These are phyloP conservation scores for Aspergillus proliferans DNA, from an alignment of 2,329 filamentous ascomycete genomes.

Conservation along the genomic window DNA sequence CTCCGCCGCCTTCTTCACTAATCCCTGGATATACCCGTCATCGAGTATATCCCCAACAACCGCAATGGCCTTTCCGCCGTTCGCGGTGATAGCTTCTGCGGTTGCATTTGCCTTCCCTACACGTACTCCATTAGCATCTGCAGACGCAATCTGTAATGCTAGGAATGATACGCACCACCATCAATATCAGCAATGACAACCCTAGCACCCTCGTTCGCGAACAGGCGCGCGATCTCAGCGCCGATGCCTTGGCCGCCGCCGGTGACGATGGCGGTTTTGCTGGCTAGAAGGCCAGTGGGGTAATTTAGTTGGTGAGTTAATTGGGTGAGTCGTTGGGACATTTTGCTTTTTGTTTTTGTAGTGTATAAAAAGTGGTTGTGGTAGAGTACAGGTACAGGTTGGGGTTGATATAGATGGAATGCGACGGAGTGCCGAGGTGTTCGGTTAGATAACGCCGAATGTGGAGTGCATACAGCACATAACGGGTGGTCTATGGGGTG, in stretches of 20 bases:
- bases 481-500: too few species aligned
- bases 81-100: slow-evolving; percentile 60
- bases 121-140: background rate
- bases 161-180: slow-evolving; percentile 32
- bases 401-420: background rate
- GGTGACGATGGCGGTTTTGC: slow-evolving; percentile 82
- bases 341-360: slow-evolving; percentile 11
- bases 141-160: too few species aligned
- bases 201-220: slow-evolving; percentile 81
- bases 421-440: background rate
- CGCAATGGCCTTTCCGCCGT: slow-evolving; percentile 60
- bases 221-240: slow-evolving; percentile 72
- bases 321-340: slow-evolving; percentile 58
- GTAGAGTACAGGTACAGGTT: slow-evolving; percentile 1
- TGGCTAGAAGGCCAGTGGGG: slow-evolving; percentile 69
- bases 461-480: slow-evolving; percentile 9
- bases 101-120: slow-evolving; percentile 62
- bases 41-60: slow-evolving; percentile 73
- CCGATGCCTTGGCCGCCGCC: slow-evolving; percentile 83
- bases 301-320: slow-evolving; percentile 75
- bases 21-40: slow-evolving; percentile 59
- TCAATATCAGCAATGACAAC: slow-evolving; percentile 83
- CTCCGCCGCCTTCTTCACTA: slow-evolving; percentile 69
- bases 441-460: slow-evolving; percentile 1
- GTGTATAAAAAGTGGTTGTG: background rate